Evolutionary conservation across 371 early-diverging fungal species (phyloP).

Genomic region (Gilbertella persicaria): DNA sequence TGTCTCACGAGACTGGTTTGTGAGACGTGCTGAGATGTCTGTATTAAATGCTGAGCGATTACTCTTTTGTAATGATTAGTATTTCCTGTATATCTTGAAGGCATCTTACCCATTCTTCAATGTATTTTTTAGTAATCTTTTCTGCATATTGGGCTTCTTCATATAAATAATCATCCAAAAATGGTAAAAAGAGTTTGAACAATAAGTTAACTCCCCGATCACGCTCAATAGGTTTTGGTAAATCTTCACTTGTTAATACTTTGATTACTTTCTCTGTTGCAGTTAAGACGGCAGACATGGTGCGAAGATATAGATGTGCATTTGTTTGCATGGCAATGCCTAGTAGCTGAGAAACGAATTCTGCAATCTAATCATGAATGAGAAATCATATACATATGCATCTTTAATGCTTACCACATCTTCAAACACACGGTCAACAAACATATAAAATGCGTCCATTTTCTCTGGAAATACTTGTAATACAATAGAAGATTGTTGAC

Average conservation of each 20-base stretch:
- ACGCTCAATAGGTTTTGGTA: slow-evolving; percentile 30
- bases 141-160: slow-evolving; percentile 48
- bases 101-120: slow-evolving; percentile 48
- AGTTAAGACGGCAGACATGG: slow-evolving; percentile 32
- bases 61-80: slow-evolving; percentile 8
- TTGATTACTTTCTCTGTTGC: slow-evolving; percentile 38
- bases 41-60: slow-evolving; percentile 17
- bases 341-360: slow-evolving; percentile 43
- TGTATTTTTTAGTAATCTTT: slow-evolving; percentile 32
- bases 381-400: background rate
- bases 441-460: slow-evolving; percentile 58
- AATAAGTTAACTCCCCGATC: slow-evolving; percentile 55
- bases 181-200: slow-evolving; percentile 70
- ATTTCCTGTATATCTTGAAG: background rate
- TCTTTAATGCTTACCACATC: slow-evolving; percentile 52
- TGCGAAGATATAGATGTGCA: slow-evolving; percentile 36
- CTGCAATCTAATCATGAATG: slow-evolving; percentile 39
- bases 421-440: slow-evolving; percentile 67
- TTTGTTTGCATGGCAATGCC: slow-evolving; percentile 39
- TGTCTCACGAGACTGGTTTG: slow-evolving; percentile 42
- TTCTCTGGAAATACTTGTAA: slow-evolving; percentile 70
- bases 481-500: slow-evolving; percentile 66
- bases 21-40: slow-evolving; percentile 26
- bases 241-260: slow-evolving; percentile 45
- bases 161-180: slow-evolving; percentile 70